Evolutionary conservation across 108 stramenopile species (phyloP).

Genomic region (Cyclotella choctawhatcheeana): DNA sequence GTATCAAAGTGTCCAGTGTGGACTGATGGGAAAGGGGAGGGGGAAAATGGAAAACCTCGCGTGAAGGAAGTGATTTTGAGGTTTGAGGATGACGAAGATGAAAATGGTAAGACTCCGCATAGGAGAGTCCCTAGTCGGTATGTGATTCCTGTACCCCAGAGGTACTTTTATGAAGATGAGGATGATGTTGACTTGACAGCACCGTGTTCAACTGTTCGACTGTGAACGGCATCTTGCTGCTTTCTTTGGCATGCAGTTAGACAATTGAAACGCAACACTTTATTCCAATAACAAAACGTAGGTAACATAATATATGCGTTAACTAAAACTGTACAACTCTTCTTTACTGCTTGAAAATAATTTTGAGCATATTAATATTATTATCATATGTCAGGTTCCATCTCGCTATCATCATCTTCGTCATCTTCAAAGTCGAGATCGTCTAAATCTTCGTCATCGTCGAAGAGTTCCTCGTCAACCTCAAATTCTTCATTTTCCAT

Average conservation of each 20-base stretch:
- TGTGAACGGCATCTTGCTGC: not conserved
- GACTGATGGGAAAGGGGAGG: slow-evolving; percentile 51
- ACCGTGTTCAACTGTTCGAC: slow-evolving; percentile 17
- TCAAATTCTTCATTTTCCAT: slow-evolving; percentile 61
- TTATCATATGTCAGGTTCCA: slow-evolving; percentile 62
- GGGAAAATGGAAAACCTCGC: slow-evolving; percentile 60
- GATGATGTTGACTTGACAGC: slow-evolving; percentile 87
- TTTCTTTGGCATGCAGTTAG: too few species aligned
- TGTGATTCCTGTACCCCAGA: slow-evolving; percentile 86
- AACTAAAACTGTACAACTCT: too few species aligned
- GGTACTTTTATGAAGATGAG: slow-evolving; percentile 88
- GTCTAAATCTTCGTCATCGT: slow-evolving; percentile 83
- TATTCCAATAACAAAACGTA: too few species aligned
- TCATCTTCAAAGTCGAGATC: slow-evolving; percentile 76
- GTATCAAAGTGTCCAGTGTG: slow-evolving; percentile 88
- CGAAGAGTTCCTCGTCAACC: slow-evolving; percentile 76
- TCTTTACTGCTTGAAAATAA: too few species aligned
- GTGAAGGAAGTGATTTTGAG: slow-evolving; percentile 94
- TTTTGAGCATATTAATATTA: too few species aligned
- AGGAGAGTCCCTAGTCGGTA: slow-evolving; percentile 92
- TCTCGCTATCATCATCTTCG: slow-evolving; percentile 73
- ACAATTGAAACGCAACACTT: not conserved
- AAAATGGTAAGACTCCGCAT: slow-evolving; percentile 91
- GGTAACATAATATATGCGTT: too few species aligned
- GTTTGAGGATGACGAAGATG: slow-evolving; percentile 97